Base-by-base conservation (phyloP, 1,284 basidiomycete genomes). In the Moesziomyces globuligerus region DNA sequence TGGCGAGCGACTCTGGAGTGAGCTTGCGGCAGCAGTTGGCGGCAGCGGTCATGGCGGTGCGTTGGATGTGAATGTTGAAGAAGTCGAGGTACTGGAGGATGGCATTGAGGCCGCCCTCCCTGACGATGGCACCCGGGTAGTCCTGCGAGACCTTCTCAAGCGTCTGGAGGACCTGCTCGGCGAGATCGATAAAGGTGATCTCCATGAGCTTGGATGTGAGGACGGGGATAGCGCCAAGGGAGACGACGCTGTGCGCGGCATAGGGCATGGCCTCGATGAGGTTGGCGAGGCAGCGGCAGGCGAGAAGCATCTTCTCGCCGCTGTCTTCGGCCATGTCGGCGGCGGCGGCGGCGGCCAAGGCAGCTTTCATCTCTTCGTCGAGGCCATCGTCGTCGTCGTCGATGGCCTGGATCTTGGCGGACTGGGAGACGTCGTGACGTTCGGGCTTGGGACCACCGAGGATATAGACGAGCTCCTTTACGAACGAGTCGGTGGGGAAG, bases 401-500 rank as follows among this genome's bases (percentile, higher is more conserved):
- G 41, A 51, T 29, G 0, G 52, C 25, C 39, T 45, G 36, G 18
- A 55, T 45, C 18, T 56, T 57, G 42, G 46, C 38, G 13, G 51
- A 55, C 10, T 40, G 49, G 55, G 47, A 58, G 18, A 50, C 28
- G 25, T 72, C 71, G 43, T 41, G 46, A n/a, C 60, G 62, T 3
- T 69, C 67, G 0, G 79, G 76, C 50, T 76, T 74, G 18, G 88
- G 85, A 1, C 96, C 96, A 26, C 92, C 91, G 43, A 99, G 86
- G 70, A 97, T 93, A 79, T 89, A 89, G 67, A 99, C 90, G 42
- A 98, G 88, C 83, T 98, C 96, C 73, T 90, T 89, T 39, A 95
- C 92, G 81, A 94, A 98, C 15, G 90, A 88, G 76, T 95, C 93
- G 25, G 94, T 90, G 69, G 92, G 92, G 85, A 98, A 95, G 34